Base-by-base conservation (phyloP, 148 eudicot genomes). In the Amaranthus hypochondriacus region DNA sequence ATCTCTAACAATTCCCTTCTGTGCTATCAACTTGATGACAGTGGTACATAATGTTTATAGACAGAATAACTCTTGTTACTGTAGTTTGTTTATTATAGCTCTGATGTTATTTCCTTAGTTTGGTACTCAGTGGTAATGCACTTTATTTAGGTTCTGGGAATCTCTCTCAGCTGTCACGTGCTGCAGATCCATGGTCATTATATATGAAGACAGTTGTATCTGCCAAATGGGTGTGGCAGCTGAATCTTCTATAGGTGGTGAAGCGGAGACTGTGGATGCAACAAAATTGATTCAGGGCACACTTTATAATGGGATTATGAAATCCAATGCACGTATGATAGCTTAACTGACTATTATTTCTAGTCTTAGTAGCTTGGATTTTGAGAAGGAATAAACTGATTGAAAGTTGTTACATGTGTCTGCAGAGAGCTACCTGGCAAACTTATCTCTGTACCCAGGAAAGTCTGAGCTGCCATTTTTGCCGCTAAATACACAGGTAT, bases 401-500 rank as follows among this genome's bases (percentile, higher is more conserved):
- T 71, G 52, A 14, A 50, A 7, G 56, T 56, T 74, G 46, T 57
- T 50, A 42, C 54, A 56, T 76, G 15, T 71, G 60, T 75, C 57
- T 82, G 77, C 89, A 95, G 97, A 96, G 79, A 90, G 89, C 81
- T 96, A 92, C 83, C 87, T 92, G 88, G 97, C 97, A 58, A 95
- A 95, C 69, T 86, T 95, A 18, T 86, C 97, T 78, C 89, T 92
- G 61, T 95, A 92, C 78, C 99, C 99, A 48, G 96, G 93, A 70
- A 92, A 90, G 79, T 88, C 99, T 62, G 91, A 95, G 83, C 86
- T 95, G 75, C 96, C 92, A 63, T 96, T 96, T 85, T 80, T 92
- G 77, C 97, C 99, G 66, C 46, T 80, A 72, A 92, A 96, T 82
- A 87, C 89, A 67, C 97, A 96, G 92, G 98, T 92, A 75, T 39